Evolutionary conservation across 805 yeast species (phyloP), one percentile per base, ranked within the genome.

Genomic region (Jamesozyma gamospora): DNA sequence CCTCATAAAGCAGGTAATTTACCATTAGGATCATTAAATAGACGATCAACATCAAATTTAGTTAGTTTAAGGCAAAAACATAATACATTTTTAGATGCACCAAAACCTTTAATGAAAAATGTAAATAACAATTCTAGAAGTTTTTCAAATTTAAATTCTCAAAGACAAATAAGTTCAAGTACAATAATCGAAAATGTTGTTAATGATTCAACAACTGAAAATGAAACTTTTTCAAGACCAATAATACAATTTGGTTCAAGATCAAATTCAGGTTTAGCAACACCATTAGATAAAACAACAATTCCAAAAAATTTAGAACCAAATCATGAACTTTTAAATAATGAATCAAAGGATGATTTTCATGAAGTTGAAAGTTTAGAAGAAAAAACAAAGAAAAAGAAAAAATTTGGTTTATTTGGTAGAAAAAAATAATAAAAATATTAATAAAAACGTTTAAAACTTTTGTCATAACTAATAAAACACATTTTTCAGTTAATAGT

Each of bases 391-490:
- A 53, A 56, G 42, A 53, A 36, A 28, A 45, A 55, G 45, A 55
- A 55, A 42, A 53, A 49, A 34, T 55, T 55, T 37, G 54, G 58
- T 14, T 41, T 55, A 12, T 53, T 56, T 34, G 39, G 41, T 7
- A 53, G 51, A 36, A 56, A 54, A 44, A 46, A 49, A 45, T 51
- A 51, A 44, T 34, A 37, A 32, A 24, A 35, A 31, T n/a, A 21
- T 8, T 21, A 21, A 21, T 21, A 6, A 6, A 21, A 21, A 21
- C 5, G 24, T 6, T 21, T 6, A 21, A 5, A 6, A 31, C 8
- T 21, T 6, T 21, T 21, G 24, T 21, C 8, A 21, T 21, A 6
- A 21, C 5, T 21, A 21, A 21, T 21, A 21, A 6, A 8, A 21
- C 24, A 21, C 5, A 21, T 21, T 21, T 21, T 21, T 21, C 24